phyloP scores from a whole-genome alignment of 2,329 filamentous ascomycete genomes.

The Calonectria ilicicola region DNA sequence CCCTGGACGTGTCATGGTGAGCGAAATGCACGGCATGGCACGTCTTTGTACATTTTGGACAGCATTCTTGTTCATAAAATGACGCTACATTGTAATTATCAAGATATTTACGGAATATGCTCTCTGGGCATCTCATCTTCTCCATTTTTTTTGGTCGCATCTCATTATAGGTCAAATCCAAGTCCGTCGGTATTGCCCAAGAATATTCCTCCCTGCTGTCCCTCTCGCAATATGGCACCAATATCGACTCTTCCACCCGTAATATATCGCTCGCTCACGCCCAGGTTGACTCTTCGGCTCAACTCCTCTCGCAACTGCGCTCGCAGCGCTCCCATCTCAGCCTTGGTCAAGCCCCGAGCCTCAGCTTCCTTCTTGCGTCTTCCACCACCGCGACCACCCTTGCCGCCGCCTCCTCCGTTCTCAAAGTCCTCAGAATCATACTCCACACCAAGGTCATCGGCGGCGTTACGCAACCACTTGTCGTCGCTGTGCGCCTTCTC shows the following conservation, averaged over 20 bases:
- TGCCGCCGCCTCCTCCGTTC: slow-evolving; percentile 71
- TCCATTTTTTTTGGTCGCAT: not conserved
- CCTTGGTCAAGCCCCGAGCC: slow-evolving; percentile 76
- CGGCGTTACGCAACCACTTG: slow-evolving; percentile 84
- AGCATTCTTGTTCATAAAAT: not conserved
- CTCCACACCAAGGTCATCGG: slow-evolving; percentile 93
- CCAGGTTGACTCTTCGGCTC: slow-evolving; percentile 81
- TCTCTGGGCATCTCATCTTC: not conserved
- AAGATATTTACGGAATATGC: not conserved
- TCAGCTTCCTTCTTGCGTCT: slow-evolving; percentile 81
- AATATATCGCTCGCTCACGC: slow-evolving; percentile 89
- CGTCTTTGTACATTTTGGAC: not conserved
- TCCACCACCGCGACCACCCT: slow-evolving; percentile 77
- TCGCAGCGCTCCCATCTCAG: slow-evolving; percentile 76
- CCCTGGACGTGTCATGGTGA: not conserved
- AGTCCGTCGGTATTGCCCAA: slow-evolving; percentile 55
- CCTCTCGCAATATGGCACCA: slow-evolving; percentile 74
- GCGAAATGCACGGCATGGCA: not conserved
- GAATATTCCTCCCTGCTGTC: slow-evolving; percentile 60
- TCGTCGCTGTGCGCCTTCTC: slow-evolving; percentile 88
- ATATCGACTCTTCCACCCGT: slow-evolving; percentile 88
- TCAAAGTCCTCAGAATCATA: slow-evolving; percentile 92
- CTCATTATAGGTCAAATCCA: slow-evolving; percentile 43
- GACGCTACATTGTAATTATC: slow-evolving; percentile 1
- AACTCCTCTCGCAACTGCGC: slow-evolving; percentile 80